phyloP scores from a whole-genome alignment of 2,329 filamentous ascomycete genomes.

The Epicoccum sorghinum region DNA sequence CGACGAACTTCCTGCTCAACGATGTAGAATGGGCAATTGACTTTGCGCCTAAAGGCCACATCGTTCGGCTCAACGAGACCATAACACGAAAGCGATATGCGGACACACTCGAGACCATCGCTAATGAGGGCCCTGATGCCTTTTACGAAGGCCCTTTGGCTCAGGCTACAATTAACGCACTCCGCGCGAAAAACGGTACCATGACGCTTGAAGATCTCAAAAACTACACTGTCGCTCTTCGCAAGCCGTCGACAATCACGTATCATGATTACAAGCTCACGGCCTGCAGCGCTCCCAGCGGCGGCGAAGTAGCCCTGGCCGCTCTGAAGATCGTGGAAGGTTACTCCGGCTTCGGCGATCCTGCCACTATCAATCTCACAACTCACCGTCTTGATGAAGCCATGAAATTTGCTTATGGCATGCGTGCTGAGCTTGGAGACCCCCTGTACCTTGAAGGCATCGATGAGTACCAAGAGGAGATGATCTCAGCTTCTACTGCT shows the following conservation, averaged over 20 bases:
- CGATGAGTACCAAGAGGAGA: slow-evolving; percentile 65
- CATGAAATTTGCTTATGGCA: slow-evolving; percentile 85
- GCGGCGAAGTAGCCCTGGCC: slow-evolving; percentile 75
- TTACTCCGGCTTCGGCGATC: slow-evolving; percentile 68
- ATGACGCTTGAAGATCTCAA: slow-evolving; percentile 82
- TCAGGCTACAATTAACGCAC: slow-evolving; percentile 71
- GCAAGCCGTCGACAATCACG: slow-evolving; percentile 62
- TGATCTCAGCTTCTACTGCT: slow-evolving; percentile 69
- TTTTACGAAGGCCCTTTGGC: slow-evolving; percentile 79
- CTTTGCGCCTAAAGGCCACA: slow-evolving; percentile 82
- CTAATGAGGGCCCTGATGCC: slow-evolving; percentile 70
- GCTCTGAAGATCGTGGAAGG: slow-evolving; percentile 84
- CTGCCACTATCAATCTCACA: slow-evolving; percentile 66
- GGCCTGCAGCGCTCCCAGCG: slow-evolving; percentile 74
- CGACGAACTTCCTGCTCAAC: slow-evolving; percentile 71
- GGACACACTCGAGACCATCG: slow-evolving; percentile 78
- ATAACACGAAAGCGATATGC: slow-evolving; percentile 85
- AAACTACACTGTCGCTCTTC: slow-evolving; percentile 71
- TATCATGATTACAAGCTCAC: slow-evolving; percentile 73
- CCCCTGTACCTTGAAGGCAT: slow-evolving; percentile 74
- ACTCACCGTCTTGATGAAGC: slow-evolving; percentile 86
- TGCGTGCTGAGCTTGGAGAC: slow-evolving; percentile 79
- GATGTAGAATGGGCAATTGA: slow-evolving; percentile 84
- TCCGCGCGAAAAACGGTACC: slow-evolving; percentile 76
- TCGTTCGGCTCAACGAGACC: slow-evolving; percentile 73